These are phyloP conservation scores for Davidsoniella eucalypti DNA, from an alignment of 2,329 filamentous ascomycete genomes.

Conservation along the genomic window DNA sequence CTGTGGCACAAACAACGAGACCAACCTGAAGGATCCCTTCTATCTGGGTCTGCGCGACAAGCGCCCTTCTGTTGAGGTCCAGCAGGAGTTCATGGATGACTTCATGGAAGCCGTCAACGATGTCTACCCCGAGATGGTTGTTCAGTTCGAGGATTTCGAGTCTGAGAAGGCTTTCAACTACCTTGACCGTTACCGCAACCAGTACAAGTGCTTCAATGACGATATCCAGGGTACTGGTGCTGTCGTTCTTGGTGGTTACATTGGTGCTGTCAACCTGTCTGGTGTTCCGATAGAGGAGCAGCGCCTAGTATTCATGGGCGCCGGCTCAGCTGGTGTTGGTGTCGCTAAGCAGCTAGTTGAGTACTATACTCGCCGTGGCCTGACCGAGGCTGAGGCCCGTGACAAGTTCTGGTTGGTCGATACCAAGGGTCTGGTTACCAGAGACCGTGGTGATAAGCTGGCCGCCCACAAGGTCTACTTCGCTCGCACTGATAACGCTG, in stretches of 20 bases:
- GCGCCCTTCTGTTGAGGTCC: constrained; percentile 60
- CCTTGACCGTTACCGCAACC: constrained; percentile 72
- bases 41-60: constrained; percentile 82
- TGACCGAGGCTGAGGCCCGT: constrained; percentile 73
- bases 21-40: constrained; percentile 50
- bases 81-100: constrained; percentile 89
- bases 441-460: constrained; percentile 82
- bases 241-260: constrained; percentile 73
- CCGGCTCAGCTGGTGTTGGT: constrained; percentile 87
- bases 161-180: constrained; percentile 83
- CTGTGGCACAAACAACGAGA: constrained; percentile 49
- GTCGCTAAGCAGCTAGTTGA: constrained; percentile 96
- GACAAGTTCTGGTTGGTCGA: constrained; percentile 96
- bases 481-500: constrained; percentile 46
- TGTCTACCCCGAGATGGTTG: constrained; percentile 47
- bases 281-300: constrained; percentile 78
- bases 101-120: constrained; percentile 86
- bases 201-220: constrained; percentile 94
- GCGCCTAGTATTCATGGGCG: constrained; percentile 88
- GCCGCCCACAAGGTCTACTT: constrained; percentile 77
- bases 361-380: constrained; percentile 84
- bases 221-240: constrained; percentile 96
- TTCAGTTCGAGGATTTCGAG: constrained; percentile 97
- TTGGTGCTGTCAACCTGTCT: constrained; percentile 64
- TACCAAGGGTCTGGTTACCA: constrained; percentile 86